These are phyloP conservation scores for Pseudofabraea citricarpa DNA, from an alignment of 2,329 filamentous ascomycete species.

Conservation along the genomic window DNA sequence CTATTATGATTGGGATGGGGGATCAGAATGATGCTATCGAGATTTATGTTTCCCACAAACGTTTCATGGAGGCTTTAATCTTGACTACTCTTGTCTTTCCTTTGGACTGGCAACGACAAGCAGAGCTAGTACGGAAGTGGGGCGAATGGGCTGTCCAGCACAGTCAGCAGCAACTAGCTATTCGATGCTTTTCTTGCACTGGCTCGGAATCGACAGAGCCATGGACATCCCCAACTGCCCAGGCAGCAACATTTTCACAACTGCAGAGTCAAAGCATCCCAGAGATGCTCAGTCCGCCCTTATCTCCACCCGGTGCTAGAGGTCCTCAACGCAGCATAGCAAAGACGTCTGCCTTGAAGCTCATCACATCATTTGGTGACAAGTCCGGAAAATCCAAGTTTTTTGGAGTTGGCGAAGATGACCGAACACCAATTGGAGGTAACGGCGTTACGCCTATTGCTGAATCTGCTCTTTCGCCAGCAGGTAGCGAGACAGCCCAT, in stretches of 20 bases:
- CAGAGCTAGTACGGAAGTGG: slow-evolving; percentile 87
- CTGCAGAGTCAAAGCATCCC: slow-evolving; percentile 54
- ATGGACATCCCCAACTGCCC: slow-evolving; percentile 81
- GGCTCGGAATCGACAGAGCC: slow-evolving; percentile 79
- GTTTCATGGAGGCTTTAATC: slow-evolving; percentile 88
- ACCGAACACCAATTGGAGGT: slow-evolving; percentile 69
- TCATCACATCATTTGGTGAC: slow-evolving; percentile 84
- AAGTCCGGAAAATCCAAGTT: slow-evolving; percentile 58
- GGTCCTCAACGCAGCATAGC: slow-evolving; percentile 60
- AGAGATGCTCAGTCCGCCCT: slow-evolving; percentile 61
- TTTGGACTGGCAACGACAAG: slow-evolving; percentile 84
- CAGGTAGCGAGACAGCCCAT: slow-evolving; percentile 55
- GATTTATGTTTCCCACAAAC: slow-evolving; percentile 87
- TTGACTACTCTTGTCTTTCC: slow-evolving; percentile 81
- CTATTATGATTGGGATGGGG: slow-evolving; percentile 87
- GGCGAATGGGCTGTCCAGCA: slow-evolving; percentile 86
- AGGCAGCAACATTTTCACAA: slow-evolving; percentile 52
- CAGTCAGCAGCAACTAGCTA: slow-evolving; percentile 83
- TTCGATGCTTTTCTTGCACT: slow-evolving; percentile 89
- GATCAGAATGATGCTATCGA: slow-evolving; percentile 94
- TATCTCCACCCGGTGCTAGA: slow-evolving; percentile 66
- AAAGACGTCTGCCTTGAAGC: slow-evolving; percentile 79
- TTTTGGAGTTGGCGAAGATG: slow-evolving; percentile 50
- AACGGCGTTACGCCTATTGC: slow-evolving; percentile 83
- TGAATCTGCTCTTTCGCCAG: slow-evolving; percentile 70